Conservation (phyloP, 176 grass and related monocot genomes). For the Hordeum vulgare region MorexV3_pseudomolecules_assembly NC_058522.1:579858901-579859400, state of each 20-base stretch:
- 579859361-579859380: not conserved
- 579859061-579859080: not conserved
- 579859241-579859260: not conserved
- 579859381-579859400: not conserved
- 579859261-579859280: not conserved
- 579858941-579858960: too few relatives aligned
- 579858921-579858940: too few relatives aligned
- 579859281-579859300: not conserved
- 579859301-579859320: not conserved
- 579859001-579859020: not conserved
- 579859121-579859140: not conserved
- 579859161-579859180: not conserved
- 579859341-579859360: not conserved
- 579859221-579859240: not conserved
- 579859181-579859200: not conserved
- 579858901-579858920: too few relatives aligned
- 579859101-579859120: not conserved
- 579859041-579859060: not conserved
- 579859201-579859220: not conserved
- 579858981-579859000: not conserved
- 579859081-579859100: not conserved
- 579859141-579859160: not conserved
- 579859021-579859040: not conserved
- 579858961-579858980: too few relatives aligned
- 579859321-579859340: too few relatives aligned